Percentiles rank a stretch among this genome's conserved stretches.
Conservation (phyloP, 75 land plant species). For the Cupressus sempervirens region DNA sequence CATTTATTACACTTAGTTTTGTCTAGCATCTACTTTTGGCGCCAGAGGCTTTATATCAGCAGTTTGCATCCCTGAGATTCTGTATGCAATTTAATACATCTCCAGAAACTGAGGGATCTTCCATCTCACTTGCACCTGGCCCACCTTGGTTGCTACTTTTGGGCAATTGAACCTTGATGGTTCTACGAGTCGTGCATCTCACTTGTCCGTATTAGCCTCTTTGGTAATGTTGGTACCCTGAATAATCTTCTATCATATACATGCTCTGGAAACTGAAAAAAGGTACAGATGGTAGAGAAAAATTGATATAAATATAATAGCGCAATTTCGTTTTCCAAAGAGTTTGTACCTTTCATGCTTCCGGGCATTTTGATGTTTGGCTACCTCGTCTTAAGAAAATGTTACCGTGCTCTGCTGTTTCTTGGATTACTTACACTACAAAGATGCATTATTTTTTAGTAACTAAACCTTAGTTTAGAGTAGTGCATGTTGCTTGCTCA, state of each 20-base stretch:
- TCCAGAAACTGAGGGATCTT: neutral
- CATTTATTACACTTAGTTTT: neutral
- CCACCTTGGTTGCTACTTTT: neutral
- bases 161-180: neutral
- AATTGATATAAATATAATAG: neutral
- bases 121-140: neutral
- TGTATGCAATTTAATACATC: neutral
- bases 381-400: neutral
- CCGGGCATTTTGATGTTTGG: neutral
- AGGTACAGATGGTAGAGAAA: neutral
- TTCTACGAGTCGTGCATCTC: no score
- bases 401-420: neutral
- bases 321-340: neutral
- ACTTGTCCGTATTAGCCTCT: neutral
- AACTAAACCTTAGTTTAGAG: neutral
- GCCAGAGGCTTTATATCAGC: neutral
- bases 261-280: neutral
- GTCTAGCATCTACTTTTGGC: neutral
- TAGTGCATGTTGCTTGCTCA: neutral
- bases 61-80: neutral
- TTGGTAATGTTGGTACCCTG: neutral
- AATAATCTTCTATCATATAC: neutral
- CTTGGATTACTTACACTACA: neutral
- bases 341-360: conserved; percentile 5
- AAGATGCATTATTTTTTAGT: neutral